Evolutionary conservation across 176 grass and related monocot species (phyloP).

Genomic region (Tuctoria greenei): DNA sequence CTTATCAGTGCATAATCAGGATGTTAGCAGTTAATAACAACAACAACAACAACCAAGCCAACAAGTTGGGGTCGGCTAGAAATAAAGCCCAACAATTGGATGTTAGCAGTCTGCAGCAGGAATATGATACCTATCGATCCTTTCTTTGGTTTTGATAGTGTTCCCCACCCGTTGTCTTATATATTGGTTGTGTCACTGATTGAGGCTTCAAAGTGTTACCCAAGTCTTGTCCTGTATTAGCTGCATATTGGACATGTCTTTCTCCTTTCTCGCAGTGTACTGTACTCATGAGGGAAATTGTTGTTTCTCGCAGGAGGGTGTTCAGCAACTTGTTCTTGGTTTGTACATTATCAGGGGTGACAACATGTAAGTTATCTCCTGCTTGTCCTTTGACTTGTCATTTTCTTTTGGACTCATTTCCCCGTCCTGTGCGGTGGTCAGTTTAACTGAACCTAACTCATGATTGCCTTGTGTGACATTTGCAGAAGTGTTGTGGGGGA

Average conservation of each 20-base stretch:
- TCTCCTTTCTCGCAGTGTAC: neutral
- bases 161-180: neutral
- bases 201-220: neutral
- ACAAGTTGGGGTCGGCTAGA: no score
- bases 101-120: no score
- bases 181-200: neutral
- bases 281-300: neutral
- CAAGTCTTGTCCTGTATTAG: neutral
- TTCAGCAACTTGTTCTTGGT: slow-evolving; percentile 78
- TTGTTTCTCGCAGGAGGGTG: slow-evolving; percentile 69
- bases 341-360: slow-evolving; percentile 94
- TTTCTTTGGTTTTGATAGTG: neutral
- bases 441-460: neutral
- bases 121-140: no score
- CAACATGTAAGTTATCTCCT: slow-evolving; percentile 67
- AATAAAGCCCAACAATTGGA: no score
- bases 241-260: neutral
- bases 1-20: no score
- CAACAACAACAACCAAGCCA: no score
- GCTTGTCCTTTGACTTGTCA: neutral
- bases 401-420: no score
- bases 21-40: no score
- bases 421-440: neutral
- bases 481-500: slow-evolving; percentile 86
- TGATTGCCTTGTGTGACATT: neutral